Evolutionary conservation across 768 basidiomycete species (phyloP), one percentile per base, ranked within the genome.

Genomic region (Chalciporus pseudorubinellus): DNA sequence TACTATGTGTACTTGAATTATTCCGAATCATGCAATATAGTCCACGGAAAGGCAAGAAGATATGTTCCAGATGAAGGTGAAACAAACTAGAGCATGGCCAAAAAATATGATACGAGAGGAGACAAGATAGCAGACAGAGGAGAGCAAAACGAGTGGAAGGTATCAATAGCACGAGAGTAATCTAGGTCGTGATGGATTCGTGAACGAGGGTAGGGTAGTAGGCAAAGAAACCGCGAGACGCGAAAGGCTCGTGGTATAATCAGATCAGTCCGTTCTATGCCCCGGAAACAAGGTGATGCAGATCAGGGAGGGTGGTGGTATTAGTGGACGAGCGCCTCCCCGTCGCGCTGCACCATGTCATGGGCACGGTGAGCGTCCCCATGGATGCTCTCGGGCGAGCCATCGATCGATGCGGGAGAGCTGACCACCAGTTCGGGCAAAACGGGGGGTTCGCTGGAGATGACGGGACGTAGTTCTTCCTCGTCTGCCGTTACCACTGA

Each of bases 371-470:
- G 58, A 51, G 19, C 20, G 33, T 47, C 52, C 24, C 54, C 57
- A 34, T 58, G 44, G 26, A 58, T 51, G 43, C 44, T 58, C 51
- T 56, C 58, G 38, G 50, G 48, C 52, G 49, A 52, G 41, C 66
- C 69, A 47, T 69, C 67, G 44, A 64, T 63, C 44, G 68, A 71
- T 28, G 56, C 58, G 14, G 68, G 68, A 34, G 68, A 67, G 40
- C 69, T 71, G 24, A 69, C 69, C 42, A 69, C 68, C 40, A 69
- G 58, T 49, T 69, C 68, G 11, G 68, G 68, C 3, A 69, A 67
- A 48, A 69, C 59, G 16, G 68, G 68, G 1, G 68, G 68, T 39
- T 61, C 57, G 20, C 47, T 65, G 24, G 68, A 60, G 54, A 69
- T 69, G 24, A 24, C 48, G 4, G 36, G 55, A 10, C 65, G 66